These are phyloP conservation scores for Blastosporella zonata DNA, from an alignment of 1,284 basidiomycete species.

Conservation along the genomic window DNA sequence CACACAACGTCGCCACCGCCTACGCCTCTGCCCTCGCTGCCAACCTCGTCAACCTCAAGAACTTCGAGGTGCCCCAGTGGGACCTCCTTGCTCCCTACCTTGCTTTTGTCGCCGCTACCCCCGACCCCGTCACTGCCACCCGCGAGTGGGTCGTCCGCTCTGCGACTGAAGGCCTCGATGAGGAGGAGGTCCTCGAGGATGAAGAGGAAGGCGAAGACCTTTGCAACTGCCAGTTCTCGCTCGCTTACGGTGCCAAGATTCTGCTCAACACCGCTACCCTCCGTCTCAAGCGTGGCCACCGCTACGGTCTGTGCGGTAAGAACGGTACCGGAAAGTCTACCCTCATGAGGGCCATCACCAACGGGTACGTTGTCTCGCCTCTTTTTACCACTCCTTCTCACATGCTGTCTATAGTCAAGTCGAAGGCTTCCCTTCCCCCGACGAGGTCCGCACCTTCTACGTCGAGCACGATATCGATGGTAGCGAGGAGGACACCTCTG, in stretches of 20 bases:
- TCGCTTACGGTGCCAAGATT: conserved; percentile 99
- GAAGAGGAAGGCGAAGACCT: conserved; percentile 98
- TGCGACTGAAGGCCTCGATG: conserved; percentile 75
- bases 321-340: conserved; percentile 99
- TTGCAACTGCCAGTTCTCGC: conserved; percentile 97
- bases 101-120: conserved; percentile 60
- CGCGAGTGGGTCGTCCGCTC: conserved; percentile 89
- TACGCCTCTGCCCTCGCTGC: conserved; percentile 82
- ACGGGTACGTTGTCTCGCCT: conserved; percentile 45
- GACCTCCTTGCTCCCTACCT: conserved; percentile 80
- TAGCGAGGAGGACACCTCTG: conserved; percentile 88
- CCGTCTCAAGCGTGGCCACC: conserved; percentile 97
- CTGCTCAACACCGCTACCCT: conserved; percentile 94
- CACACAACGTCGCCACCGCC: conserved; percentile 58
- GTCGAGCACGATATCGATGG: conserved; percentile 99
- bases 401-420: conserved; percentile 65
- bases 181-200: conserved; percentile 73
- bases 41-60: conserved; percentile 86
- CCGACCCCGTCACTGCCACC: conserved; percentile 68
- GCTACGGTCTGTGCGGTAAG: conserved; percentile 97
- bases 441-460: conserved; percentile 97
- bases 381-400: background rate
- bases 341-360: conserved; percentile 95
- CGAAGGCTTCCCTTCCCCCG: conserved; percentile 95
- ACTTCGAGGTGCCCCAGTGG: conserved; percentile 91